A percentile compares a stretch with the other conserved stretches of the same genome.
Evolutionary conservation across 192 early-diverging fungal genomes (phyloP).

Genomic region (Thamnidium elegans): DNA sequence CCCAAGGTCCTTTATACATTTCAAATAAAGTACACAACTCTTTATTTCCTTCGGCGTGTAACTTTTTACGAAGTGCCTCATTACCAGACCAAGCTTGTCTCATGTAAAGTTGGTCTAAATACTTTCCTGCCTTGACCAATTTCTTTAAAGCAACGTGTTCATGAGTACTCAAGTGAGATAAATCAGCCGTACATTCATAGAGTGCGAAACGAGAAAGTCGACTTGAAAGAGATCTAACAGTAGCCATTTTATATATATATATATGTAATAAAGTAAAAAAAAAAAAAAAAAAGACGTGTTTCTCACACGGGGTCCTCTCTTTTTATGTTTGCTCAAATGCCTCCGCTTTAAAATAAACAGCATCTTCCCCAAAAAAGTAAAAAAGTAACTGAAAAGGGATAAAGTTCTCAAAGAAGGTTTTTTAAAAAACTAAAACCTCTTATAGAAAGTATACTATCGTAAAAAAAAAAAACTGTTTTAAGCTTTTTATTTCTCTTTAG

Average conservation of each 20-base stretch:
- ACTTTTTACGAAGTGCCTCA: slow-evolving; percentile 46
- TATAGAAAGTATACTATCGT: too few species aligned
- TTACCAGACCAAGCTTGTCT: slow-evolving; percentile 67
- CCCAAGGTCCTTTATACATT: slow-evolving; percentile 69
- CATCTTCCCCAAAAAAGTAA: too few species aligned
- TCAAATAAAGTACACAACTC: slow-evolving; percentile 52
- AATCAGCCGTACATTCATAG: slow-evolving; percentile 53
- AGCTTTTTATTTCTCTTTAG: too few species aligned
- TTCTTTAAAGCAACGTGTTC: slow-evolving; percentile 62
- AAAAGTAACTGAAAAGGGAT: too few species aligned
- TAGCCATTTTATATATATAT: not conserved
- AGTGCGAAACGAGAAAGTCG: slow-evolving; percentile 49
- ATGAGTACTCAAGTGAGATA: slow-evolving; percentile 52
- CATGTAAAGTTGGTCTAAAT: slow-evolving; percentile 60
- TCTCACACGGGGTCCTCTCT: too few species aligned
- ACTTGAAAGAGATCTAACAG: slow-evolving; percentile 8
- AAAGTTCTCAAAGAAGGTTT: too few species aligned
- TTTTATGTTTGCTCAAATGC: too few species aligned
- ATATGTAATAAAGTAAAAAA: too few species aligned
- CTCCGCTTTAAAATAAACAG: too few species aligned
- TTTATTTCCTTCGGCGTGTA: slow-evolving; percentile 41
- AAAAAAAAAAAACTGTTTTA: too few species aligned
- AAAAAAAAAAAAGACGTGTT: too few species aligned
- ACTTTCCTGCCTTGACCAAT: slow-evolving; percentile 57
- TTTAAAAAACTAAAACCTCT: too few species aligned